Evolutionary conservation across 306 rosid genomes (phyloP).

Genomic region (Ormosia emarginata): DNA sequence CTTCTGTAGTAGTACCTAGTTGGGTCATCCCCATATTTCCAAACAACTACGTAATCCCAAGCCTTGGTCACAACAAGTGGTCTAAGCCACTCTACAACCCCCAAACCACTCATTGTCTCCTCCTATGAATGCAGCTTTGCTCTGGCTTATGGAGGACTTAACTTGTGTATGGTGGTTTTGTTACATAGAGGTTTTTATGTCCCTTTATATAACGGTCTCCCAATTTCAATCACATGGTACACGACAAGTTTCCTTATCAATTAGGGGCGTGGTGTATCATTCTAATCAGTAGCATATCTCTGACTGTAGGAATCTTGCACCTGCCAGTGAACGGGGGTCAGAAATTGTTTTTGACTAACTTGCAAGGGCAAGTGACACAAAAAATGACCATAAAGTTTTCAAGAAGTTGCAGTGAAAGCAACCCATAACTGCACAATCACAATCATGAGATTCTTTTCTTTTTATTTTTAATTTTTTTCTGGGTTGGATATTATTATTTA

Average conservation of each 20-base stretch:
- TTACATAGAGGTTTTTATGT: neutral
- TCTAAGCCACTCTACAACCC: conserved; percentile 51
- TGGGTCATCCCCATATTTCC: conserved; percentile 80
- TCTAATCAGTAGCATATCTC: conserved; percentile 35
- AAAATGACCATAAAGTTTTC: conserved; percentile 28
- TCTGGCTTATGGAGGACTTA: neutral
- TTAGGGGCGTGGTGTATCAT: conserved; percentile 19
- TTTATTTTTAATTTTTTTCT: neutral
- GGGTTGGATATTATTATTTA: neutral
- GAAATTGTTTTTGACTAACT: conserved; percentile 45
- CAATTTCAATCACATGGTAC: conserved; percentile 45
- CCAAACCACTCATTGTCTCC: conserved; percentile 30
- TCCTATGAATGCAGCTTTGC: conserved; percentile 11
- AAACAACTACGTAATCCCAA: conserved; percentile 73
- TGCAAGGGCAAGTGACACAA: neutral
- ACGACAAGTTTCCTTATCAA: conserved; percentile 24
- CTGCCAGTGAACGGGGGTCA: conserved; percentile 13
- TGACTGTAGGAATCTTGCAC: conserved; percentile 34
- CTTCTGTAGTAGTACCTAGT: conserved; percentile 16
- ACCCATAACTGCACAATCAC: conserved; percentile 44
- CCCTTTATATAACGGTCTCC: neutral
- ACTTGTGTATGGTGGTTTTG: neutral
- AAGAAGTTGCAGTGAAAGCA: conserved; percentile 27
- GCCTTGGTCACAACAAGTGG: conserved; percentile 46
- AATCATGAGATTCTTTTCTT: neutral